phyloP scores from a whole-genome alignment of 257 asterid species.

The Lavandula angustifolia region DNA sequence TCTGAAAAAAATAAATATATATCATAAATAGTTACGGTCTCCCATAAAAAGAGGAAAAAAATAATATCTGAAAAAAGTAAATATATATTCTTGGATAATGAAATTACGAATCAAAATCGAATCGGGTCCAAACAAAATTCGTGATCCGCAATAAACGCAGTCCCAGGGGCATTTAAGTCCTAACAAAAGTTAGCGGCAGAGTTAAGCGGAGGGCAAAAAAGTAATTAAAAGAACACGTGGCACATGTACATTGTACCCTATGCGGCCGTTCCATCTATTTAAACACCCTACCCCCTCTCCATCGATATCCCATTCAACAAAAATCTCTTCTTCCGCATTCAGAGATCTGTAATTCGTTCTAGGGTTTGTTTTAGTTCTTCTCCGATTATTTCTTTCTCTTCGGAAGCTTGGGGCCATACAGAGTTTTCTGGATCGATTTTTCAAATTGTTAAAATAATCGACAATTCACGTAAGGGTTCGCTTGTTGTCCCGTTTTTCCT shows the following conservation, averaged over 20 bases:
- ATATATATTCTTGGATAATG: background rate
- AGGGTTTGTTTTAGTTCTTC: slow-evolving; percentile 29
- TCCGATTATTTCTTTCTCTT: slow-evolving; percentile 9
- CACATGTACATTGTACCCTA: slow-evolving; percentile 3
- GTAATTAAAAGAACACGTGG: slow-evolving; percentile 25
- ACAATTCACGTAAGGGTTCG: slow-evolving; percentile 19
- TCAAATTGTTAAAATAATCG: slow-evolving; percentile 14
- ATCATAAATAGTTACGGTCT: too few species aligned
- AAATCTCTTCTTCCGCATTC: slow-evolving; percentile 21
- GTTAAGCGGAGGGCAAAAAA: slow-evolving; percentile 22
- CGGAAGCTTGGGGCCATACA: slow-evolving; percentile 13
- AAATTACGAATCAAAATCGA: slow-evolving; percentile 23
- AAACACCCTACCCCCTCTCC: background rate
- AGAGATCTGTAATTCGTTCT: background rate
- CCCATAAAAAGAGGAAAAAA: too few species aligned
- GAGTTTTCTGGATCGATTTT: slow-evolving; percentile 6
- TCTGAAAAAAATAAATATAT: too few species aligned
- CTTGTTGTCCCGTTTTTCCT: background rate
- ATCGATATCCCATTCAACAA: background rate
- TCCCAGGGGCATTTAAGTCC: slow-evolving; percentile 25
- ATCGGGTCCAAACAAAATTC: slow-evolving; percentile 17
- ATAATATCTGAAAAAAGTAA: too few species aligned
- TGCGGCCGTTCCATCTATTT: slow-evolving; percentile 24
- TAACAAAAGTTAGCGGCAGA: slow-evolving; percentile 18
- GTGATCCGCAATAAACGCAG: slow-evolving; percentile 12